Base-by-base conservation (phyloP, 768 basidiomycete species). In the Tricholoma furcatifolium region DNA sequence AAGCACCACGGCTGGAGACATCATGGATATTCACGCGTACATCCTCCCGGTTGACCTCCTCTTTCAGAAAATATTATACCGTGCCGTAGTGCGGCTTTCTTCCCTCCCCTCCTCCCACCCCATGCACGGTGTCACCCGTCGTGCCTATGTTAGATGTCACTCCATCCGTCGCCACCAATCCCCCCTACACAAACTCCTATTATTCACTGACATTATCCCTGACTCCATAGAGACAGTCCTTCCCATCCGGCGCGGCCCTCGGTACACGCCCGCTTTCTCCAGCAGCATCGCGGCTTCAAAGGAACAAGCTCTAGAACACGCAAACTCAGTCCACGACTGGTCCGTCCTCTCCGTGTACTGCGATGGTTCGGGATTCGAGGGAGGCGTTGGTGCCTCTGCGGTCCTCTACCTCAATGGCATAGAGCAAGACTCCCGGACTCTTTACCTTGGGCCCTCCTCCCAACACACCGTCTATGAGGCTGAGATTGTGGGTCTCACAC, bases 91-190 rank as follows among this genome's bases (percentile, higher is more conserved):
- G n/a, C n/a, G n/a, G 0, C 42, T 55, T 0, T 10, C 54, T 39
- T 48, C 51, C 4, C 47, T 59, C 15, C 58, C 50, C 15, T 7
- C 47, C 7, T 18, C 58, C 6, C 53, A 58, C 21, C 57, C 57
- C 6, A 47, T 58, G 30, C 43, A 50, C 31, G 21, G 30, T 14
- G 40, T 43, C 0, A n/a, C 47, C 32, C 36, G 23, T 24, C 42
- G 21, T 4, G 49, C 57, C n/a, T n/a, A n/a, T 10, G 48, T 43
- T n/a, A 21, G 18, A 15, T 15, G 24, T n/a, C n/a, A n/a, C 17
- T 36, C 39, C 6, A 45, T 58, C 20, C 20, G 35, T 10, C 17
- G 41, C 10, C 57, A 58, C 20, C 30, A 17, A 23, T 50, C 53
- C 43, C 57, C 53, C 23, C 51, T 58, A 1, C 52, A 58, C 45